A percentile compares a stretch with the other conserved stretches of the same genome.
phyloP scores from a whole-genome alignment of 306 rosid species.

The Lupinus albus region DNA sequence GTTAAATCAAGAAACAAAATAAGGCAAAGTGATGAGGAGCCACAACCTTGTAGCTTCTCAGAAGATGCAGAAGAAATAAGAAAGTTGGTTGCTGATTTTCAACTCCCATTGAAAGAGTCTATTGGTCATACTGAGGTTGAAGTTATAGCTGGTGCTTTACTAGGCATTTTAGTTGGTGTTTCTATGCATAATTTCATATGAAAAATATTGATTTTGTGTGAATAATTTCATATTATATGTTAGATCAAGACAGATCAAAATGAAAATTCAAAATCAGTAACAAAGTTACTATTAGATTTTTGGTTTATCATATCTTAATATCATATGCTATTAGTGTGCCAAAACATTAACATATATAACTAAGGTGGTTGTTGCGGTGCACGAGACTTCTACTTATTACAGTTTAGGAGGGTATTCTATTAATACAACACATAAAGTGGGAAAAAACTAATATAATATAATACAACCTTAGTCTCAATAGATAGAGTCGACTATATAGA shows the following conservation, averaged over 20 bases:
- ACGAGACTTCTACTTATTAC: no score
- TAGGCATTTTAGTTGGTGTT: conserved; percentile 70
- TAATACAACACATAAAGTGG: no score
- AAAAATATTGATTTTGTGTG: conserved; percentile 18
- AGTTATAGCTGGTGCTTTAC: conserved; percentile 77
- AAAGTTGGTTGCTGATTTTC: conserved; percentile 34
- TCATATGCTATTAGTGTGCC: no score
- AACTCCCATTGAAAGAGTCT: conserved; percentile 60
- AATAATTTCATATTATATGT: conserved; percentile 19
- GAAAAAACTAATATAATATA: no score
- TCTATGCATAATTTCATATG: conserved; percentile 43
- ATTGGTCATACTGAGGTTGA: conserved; percentile 84
- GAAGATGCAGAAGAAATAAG: conserved; percentile 45
- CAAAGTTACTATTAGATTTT: not conserved
- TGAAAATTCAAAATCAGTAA: not conserved
- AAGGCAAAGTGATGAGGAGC: conserved; percentile 37
- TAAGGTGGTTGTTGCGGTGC: no score
- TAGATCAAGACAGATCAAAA: not conserved
- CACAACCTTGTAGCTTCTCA: conserved; percentile 37
- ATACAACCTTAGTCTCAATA: no score
- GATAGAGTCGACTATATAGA: no score
- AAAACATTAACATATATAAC: no score
- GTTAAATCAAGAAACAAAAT: conserved; percentile 39
- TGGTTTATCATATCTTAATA: not conserved
- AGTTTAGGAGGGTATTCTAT: no score